Base-by-base conservation (phyloP, 2,329 filamentous ascomycete genomes). In the Penicillium italicum region DNA sequence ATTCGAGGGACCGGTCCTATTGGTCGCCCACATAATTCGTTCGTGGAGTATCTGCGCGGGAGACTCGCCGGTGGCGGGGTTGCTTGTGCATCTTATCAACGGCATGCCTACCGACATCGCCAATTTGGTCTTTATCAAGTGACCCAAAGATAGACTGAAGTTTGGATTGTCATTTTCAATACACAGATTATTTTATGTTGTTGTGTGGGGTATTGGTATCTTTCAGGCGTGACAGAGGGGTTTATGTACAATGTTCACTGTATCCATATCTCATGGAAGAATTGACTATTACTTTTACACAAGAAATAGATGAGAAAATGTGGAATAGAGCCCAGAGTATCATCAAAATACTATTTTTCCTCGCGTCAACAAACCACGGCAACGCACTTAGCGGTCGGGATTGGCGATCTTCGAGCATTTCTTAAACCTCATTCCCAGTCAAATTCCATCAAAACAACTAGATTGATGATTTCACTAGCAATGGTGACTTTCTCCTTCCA, bases 1-100 rank as follows among this genome's bases (percentile, higher is more conserved):
- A 33, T 34, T 24, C n/a, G 1, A 10, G 16, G n/a, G 5, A 26
- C 28, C 12, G n/a, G 14, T 43, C 18, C 28, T n/a, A 55, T 55
- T 51, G 47, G 47, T 22, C 28, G n/a, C 30, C 48, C 47, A 22
- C n/a, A 28, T 36, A 8, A 33, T 44, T 14, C n/a, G 20, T n/a
- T 41, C 37, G 26, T 43, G 38, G 24, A 14, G 18, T 45, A 33
- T 33, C 41, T 55, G 47, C 12, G 45, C 47, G 53, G 53, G 12
- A 55, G 47, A 51, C 40, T 40, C 26, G 47, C 53, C 53, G 53
- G 53, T 40, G 47, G 53, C 53, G 52, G 46, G 52, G 40, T 55
- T 50, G 20, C 24, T 55, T 16, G 26, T 18, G n/a, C 24, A 36
- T 18, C 16, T 8, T 51, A 40, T 51, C 41, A 45, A 51, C 53